These are phyloP conservation scores for Panellus pusillus DNA, from an alignment of 768 basidiomycete species.

Conservation along the genomic window DNA sequence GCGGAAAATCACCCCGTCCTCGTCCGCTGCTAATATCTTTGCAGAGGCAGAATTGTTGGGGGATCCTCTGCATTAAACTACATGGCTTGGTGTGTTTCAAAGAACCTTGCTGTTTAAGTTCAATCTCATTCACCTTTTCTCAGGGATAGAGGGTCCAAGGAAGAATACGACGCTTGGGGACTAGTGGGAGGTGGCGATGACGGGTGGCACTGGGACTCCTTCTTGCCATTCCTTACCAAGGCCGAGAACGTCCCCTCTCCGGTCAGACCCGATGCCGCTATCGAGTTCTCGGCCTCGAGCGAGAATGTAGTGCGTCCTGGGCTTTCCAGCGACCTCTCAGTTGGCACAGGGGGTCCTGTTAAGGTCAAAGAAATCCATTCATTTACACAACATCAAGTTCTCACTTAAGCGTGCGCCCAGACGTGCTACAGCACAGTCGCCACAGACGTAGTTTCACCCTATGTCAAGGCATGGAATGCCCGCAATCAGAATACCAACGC, in stretches of 20 bases:
- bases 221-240: slow-evolving; percentile 2
- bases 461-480: slow-evolving; percentile 9
- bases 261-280: not conserved
- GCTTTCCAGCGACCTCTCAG: not conserved
- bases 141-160: slow-evolving; percentile 5
- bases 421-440: not conserved
- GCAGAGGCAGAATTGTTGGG: slow-evolving; percentile 5
- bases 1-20: not conserved
- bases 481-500: not conserved
- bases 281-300: not conserved
- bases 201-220: slow-evolving; percentile 10
- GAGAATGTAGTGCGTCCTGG: not conserved
- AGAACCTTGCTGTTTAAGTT: too few relatives aligned
- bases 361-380: not conserved
- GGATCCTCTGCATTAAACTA: slow-evolving; percentile 6
- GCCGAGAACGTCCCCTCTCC: not conserved
- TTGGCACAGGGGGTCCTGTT: slow-evolving; percentile 2
- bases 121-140: too few relatives aligned
- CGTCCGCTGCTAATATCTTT: too few relatives aligned
- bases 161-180: slow-evolving; percentile 12
- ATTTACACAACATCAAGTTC: not conserved
- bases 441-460: not conserved
- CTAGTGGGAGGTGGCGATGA: not conserved
- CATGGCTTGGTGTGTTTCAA: not conserved
- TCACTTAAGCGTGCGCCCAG: not conserved